Conservation (phyloP, 2,329 filamentous ascomycete genomes). For the Fonsecaea nubica region DNA sequence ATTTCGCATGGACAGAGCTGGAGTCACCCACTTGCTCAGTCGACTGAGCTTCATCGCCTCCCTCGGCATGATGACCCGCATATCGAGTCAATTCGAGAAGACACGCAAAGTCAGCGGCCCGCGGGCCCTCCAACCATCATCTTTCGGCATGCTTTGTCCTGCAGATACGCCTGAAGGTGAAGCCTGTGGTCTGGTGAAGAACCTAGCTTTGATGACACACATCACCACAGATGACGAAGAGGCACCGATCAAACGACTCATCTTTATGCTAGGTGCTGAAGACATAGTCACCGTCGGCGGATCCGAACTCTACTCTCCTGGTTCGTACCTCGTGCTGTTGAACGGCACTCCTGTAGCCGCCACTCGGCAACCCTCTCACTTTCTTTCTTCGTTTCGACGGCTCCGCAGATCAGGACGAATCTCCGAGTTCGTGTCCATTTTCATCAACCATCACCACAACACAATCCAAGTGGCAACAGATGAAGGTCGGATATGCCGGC, state of each 20-base stretch:
- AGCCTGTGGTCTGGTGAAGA: constrained; percentile 97
- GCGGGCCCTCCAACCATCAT: constrained; percentile 92
- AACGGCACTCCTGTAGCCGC: constrained; percentile 94
- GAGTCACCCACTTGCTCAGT: constrained; percentile 94
- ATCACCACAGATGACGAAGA: constrained; percentile 98
- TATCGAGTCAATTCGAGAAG: constrained; percentile 98
- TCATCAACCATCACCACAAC: constrained; percentile 90
- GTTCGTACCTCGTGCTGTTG: constrained; percentile 88
- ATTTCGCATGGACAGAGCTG: constrained; percentile 97
- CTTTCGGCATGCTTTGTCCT: constrained; percentile 97
- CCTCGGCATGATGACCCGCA: constrained; percentile 99
- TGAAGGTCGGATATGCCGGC: constrained; percentile 93
- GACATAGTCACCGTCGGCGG: constrained; percentile 81
- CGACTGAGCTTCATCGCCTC: constrained; percentile 95
- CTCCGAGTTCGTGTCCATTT: constrained; percentile 95
- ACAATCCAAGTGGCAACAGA: constrained; percentile 96
- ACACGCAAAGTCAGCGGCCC: constrained; percentile 95
- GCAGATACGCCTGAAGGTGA: constrained; percentile 99
- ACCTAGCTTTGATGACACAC: constrained; percentile 97
- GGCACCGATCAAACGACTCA: constrained; percentile 82
- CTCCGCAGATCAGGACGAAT: constrained; percentile 89
- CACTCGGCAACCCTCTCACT: constrained; percentile 83
- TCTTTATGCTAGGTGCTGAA: constrained; percentile 84
- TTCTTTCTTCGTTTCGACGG: constrained; percentile 82
- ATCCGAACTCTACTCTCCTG: constrained; percentile 82